Base-by-base conservation (phyloP, 495 filamentous ascomycete species). In the Talaromyces adpressus region DNA sequence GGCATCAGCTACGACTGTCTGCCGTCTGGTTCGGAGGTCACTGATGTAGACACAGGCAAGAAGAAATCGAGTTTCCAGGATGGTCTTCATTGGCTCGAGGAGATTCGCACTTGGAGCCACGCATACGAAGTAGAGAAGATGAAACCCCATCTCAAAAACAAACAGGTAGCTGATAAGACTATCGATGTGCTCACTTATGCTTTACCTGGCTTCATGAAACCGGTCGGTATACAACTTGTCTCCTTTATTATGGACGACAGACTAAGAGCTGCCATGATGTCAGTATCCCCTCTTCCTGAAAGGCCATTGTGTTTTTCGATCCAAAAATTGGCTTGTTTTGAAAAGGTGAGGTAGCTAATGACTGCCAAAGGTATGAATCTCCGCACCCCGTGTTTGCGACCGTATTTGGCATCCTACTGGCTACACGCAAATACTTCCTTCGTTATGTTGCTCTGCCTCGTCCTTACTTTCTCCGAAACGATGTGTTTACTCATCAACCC, bases 231-330 rank as follows among this genome's bases (percentile, higher is more conserved):
- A 14, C 74, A 85, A n/a, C 69, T 83, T 41, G 79, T 88, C 3
- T 79, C 77, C 25, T 82, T 81, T 39, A 72, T 90, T 59, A 85
- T 90, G 82, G 86, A 87, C 61, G 82, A 85, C 34, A 77, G 85
- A 20, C 69, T 89, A 60, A 73, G 87, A 11, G 81, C 74, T 47
- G 85, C 87, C 2, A 89, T 91, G 82, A 70, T 84, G 87, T 88
- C 68, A 67, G 67, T 51, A 4, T 20, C 18, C 47, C 12, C 14
- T n/a, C 39, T 67, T 63, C 29, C 41, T 20, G 32, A 25, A 36
- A 36, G 32, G 9, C 12, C 27, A 27, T 27, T 27, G 27, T 27
- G 32, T 36, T 4, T 11, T 36, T 36, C 9, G 32, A 2, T 1
- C 32, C 32, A 11, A 12, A 36, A 36, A 12, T 11, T 36, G 32